phyloP scores from a whole-genome alignment of 306 rosid species.

The Rosa chinensis region DNA sequence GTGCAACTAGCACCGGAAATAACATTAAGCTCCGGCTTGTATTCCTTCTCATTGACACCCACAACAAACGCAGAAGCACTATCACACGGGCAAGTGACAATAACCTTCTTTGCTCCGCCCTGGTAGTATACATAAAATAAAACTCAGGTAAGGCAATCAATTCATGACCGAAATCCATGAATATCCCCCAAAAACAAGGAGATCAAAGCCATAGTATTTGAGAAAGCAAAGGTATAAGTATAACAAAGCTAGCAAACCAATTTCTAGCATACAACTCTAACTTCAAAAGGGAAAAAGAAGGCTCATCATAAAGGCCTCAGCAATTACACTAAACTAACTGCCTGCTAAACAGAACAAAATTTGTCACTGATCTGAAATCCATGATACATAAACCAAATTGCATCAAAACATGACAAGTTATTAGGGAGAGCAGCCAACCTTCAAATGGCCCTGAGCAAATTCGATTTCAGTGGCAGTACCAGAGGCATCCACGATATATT shows the following conservation, averaged over 20 bases:
- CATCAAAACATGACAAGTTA: neutral
- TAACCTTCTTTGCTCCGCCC: constrained; percentile 97
- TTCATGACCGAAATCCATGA: neutral
- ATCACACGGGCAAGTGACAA: constrained; percentile 79
- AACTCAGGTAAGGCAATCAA: neutral
- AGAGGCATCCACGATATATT: constrained; percentile 54
- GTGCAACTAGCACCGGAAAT: constrained; percentile 96
- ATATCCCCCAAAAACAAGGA: neutral
- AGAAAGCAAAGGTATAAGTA: neutral
- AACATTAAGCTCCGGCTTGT: constrained; percentile 64
- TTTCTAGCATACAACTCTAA: neutral
- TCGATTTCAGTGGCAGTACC: constrained; percentile 62
- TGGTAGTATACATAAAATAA: constrained; percentile 17
- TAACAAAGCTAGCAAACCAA: neutral
- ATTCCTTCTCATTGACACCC: constrained; percentile 90
- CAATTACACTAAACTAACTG: neutral
- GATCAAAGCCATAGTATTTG: neutral
- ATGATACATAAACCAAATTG: neutral
- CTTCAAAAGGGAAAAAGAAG: too few species aligned
- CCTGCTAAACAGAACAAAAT: neutral
- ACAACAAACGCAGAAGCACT: constrained; percentile 94
- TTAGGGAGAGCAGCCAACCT: constrained; percentile 32
- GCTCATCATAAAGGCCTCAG: too few species aligned
- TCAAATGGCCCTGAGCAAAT: constrained; percentile 64
- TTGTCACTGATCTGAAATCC: neutral